Conservation (phyloP, 306 rosid species). For the Prunus mume region DNA sequence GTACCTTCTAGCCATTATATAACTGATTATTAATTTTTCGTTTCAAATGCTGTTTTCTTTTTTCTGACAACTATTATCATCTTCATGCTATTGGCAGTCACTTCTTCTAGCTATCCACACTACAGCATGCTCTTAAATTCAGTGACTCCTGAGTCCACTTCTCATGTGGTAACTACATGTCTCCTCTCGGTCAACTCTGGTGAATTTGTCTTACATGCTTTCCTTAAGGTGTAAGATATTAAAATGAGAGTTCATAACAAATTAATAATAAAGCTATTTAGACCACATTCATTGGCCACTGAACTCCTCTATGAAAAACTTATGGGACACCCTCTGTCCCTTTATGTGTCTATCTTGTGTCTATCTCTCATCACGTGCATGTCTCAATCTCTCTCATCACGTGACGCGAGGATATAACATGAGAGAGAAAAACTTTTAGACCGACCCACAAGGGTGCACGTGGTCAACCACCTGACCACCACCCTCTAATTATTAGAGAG, state of each 20-base stretch:
- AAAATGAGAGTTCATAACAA: not conserved
- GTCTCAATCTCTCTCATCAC: not conserved
- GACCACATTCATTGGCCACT: not conserved
- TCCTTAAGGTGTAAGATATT: not conserved
- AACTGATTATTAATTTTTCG: not conserved
- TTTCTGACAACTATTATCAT: not conserved
- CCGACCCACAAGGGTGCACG: not conserved
- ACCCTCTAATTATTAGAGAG: not conserved
- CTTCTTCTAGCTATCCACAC: not conserved
- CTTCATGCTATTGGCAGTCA: not conserved
- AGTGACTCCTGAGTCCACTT: not conserved
- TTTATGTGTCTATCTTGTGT: not conserved
- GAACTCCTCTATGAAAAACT: not conserved
- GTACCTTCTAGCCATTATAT: not conserved
- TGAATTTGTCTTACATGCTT: not conserved
- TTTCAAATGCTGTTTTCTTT: not conserved
- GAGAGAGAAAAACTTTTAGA: not conserved
- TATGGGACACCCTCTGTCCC: not conserved
- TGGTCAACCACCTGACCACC: not conserved
- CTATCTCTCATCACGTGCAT: not conserved
- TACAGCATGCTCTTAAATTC: not conserved
- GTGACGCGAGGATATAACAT: not conserved
- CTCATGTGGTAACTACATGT: not conserved
- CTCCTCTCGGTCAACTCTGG: not conserved
- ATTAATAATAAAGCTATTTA: not conserved